Evolutionary conservation across 495 filamentous ascomycete genomes (phyloP), one percentile per base, ranked within the genome.

Genomic region (Apodospora peruviana): DNA sequence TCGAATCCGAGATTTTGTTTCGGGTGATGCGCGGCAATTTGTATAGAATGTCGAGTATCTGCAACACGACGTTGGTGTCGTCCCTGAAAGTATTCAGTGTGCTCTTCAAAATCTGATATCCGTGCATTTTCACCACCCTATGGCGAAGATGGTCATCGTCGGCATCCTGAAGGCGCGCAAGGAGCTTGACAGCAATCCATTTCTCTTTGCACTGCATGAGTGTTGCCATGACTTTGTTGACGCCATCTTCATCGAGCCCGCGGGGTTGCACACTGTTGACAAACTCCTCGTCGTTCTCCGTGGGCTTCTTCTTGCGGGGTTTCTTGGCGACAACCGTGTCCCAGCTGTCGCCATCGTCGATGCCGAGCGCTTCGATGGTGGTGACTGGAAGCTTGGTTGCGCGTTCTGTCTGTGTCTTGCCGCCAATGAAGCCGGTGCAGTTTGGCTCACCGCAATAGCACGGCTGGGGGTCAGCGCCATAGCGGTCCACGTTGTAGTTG

Each of bases 401-500:
- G 51, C 86, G 86, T 58, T 96, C 91, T 0, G 94, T 99, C 71
- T 99, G 93, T 4, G 93, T 97, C 68, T 91, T 93, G 47, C 93
- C 93, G 51, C 93, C 93, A 52, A 99, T 96, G 68, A 89, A 96
- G 37, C 93, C 93, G 12, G 88, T 86, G 69, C 93, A 99, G 63
- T 96, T 97, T 5, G 85, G 75, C 66, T 99, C 93, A 48, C 83
- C 90, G 68, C 93, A 99, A 63, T 96, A 97, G 67, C 93, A 99
- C 10, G 86, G 88, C 67, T 96, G 91, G 42, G 93, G 91, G 58
- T 97, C 89, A 25, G 93, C 91, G 49, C 93, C 93, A 59, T 99
- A 99, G 50, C 93, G 84, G 64, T 99, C 93, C 45, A 99, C 93
- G 55, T 99, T 99, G 78, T 99, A 99, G 73, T 99, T 96, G 75